Base-by-base conservation (phyloP, 129 eudicot species). In the Artemisia argyi region DNA sequence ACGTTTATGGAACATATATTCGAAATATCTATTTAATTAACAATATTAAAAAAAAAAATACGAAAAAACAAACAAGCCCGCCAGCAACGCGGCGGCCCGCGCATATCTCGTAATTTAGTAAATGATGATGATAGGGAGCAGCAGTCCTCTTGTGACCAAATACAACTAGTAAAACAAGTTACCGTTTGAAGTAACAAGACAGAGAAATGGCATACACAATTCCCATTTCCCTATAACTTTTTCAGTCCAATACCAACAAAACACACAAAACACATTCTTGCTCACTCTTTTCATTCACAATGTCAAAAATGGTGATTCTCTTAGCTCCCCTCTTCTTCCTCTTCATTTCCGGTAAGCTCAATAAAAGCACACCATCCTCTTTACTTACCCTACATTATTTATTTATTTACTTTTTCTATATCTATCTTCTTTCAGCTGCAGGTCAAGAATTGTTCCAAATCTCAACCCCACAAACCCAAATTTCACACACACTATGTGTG, bases 401-500 rank as follows among this genome's bases (percentile, higher is more conserved):
- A 19, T 61, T 14, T 12, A 60, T 24, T 22, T 20, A 1, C 28
- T 60, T 28, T 52, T 0, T 52, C n/a, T 52, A 52, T 52, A 12
- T 14, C n/a, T 52, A 52, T 67, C 11, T 49, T 39, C 8, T 48
- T 11, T 18, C 82, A 85, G 92, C 70, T 67, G 69, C 84, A 79
- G 81, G 84, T 72, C 89, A 86, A 84, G 86, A 86, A 67, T 63
- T 81, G 55, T 74, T 89, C 49, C 77, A 84, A 84, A 62, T 86
- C 61, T 46, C 57, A 39, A 71, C 67, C 11, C 84, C 86, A 19
- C 74, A 83, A 39, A 62, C 47, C 39, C 81, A 76, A 50, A 74
- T 53, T 75, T 42, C 83, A 64, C 73, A 76, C 3, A 50, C 55
- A 44, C 49, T 55, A 5, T 96, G 87, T 14, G 84, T 84, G 53